A percentile compares a stretch with the other conserved stretches of the same genome.
These are phyloP conservation scores for Heterotrichella gracilis DNA, from an alignment of 352 stramenopile species.

Conservation along the genomic window DNA sequence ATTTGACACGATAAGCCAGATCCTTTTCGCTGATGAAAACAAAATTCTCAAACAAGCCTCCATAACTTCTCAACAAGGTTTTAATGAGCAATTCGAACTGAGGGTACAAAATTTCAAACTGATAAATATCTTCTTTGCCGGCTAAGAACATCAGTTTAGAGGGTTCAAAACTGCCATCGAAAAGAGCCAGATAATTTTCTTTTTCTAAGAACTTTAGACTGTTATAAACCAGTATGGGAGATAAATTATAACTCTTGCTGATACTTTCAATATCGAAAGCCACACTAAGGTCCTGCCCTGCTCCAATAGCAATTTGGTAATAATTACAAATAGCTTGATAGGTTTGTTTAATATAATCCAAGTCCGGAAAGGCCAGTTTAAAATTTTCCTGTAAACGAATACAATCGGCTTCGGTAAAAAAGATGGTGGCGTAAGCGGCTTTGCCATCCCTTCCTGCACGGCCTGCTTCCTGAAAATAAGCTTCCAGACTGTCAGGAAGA, in stretches of 20 bases:
- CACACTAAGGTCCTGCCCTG: background rate
- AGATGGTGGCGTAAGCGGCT: constrained; percentile 15
- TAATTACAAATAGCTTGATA: background rate
- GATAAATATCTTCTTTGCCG: background rate
- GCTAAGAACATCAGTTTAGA: background rate
- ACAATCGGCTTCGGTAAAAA: background rate
- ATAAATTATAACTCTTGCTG: background rate
- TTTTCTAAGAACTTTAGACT: background rate
- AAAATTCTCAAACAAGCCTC: background rate
- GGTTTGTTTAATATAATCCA: constrained; percentile 6
- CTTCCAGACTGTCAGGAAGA: constrained; percentile 55
- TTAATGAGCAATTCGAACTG: background rate
- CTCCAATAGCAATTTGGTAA: background rate
- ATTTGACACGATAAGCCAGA: background rate
- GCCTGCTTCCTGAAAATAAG: constrained; percentile 76
- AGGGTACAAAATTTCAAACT: background rate
- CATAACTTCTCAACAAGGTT: constrained; percentile 6
- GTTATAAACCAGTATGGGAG: background rate
- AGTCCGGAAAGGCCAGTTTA: background rate
- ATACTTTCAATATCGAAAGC: background rate
- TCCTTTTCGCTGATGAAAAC: constrained; percentile 2
- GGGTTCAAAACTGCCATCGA: background rate
- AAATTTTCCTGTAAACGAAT: background rate
- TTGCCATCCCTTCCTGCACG: constrained; percentile 63
- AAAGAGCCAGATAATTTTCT: background rate